Base-by-base conservation (phyloP, 2,329 filamentous ascomycete species). In the Alternaria novae-zelandiae region DNA sequence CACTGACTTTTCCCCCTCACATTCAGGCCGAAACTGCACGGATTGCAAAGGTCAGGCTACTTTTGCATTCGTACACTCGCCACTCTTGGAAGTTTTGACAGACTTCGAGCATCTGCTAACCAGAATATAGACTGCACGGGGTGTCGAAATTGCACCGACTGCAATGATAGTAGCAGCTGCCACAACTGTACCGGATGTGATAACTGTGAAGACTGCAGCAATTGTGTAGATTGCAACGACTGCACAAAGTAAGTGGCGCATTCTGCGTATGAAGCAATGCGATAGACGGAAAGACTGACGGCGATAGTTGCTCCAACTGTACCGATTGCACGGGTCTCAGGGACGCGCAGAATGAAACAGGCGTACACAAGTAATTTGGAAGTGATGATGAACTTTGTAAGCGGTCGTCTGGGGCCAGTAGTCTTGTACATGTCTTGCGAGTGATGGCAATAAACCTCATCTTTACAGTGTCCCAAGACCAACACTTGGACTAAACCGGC, bases 301-400 rank as follows among this genome's bases (percentile, higher is more conserved):
- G 11, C 32, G 11, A 17, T 45, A 65, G 59, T 46, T 65, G 63
- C 46, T 25, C 32, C 10, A 65, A 63, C 21, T 65, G 63, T 30
- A 56, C 56, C 7, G 49, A 63, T 43, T 65, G 63, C 20, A 53
- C 32, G 28, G 63, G 63, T 15, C 21, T 65, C 20, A 63, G 53
- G 46, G 50, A 62, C 20, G 55, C 45, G 15, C 50, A 57, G 5
- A 59, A 65, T 11, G 26, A 65, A 54, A 63, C 28, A 6, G 56
- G 54, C 20, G 56, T 65, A 10, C 63, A 65, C 28, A 51, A 60
- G 30, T 55, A 26, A 49, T 25, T 46, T 15, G 12, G 12, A 21
- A 45, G 28, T 13, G 17, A 30, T 54, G 28, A 44, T 41, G 2
- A 13, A 41, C 10, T 10, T 23, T 41, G 13, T 17, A 36, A 41